Percentiles rank a stretch among this genome's conserved stretches.
These are phyloP conservation scores for Sisymbrium altissimum DNA, from an alignment of 345 rosid genomes.

Conservation along the genomic window DNA sequence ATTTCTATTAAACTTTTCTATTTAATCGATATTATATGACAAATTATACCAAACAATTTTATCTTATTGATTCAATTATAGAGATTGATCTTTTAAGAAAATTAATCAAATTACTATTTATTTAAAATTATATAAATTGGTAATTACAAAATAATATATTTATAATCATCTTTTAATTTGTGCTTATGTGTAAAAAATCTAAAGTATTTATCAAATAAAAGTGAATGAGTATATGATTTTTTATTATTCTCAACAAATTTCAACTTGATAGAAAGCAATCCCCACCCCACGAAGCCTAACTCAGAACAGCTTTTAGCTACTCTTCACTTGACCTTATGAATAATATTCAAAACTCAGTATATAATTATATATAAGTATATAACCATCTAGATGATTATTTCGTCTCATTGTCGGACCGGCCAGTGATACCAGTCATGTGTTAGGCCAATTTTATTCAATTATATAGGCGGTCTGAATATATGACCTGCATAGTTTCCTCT, in stretches of 20 bases:
- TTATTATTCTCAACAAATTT: neutral
- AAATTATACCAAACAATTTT: too few relatives aligned
- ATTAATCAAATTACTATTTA: too few relatives aligned
- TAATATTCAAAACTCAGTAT: slow-evolving; percentile 5
- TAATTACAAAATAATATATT: too few relatives aligned
- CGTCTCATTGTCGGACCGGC: neutral
- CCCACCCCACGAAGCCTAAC: slow-evolving; percentile 33
- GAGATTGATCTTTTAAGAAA: too few relatives aligned
- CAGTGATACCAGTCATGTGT: neutral
- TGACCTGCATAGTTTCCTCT: neutral
- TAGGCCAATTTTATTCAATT: slow-evolving; percentile 24
- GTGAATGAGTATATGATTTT: too few relatives aligned
- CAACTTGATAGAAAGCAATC: slow-evolving; percentile 8
- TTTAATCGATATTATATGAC: too few relatives aligned
- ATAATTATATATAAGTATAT: neutral
- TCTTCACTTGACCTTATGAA: slow-evolving; percentile 10
- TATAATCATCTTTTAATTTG: too few relatives aligned
- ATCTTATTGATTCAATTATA: too few relatives aligned
- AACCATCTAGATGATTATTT: slow-evolving; percentile 22
- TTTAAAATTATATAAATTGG: too few relatives aligned
- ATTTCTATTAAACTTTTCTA: too few relatives aligned
- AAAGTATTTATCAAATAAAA: too few relatives aligned
- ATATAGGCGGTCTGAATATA: slow-evolving; percentile 25
- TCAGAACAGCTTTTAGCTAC: neutral
- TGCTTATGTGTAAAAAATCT: too few relatives aligned